Conservation (phyloP, 208 protist species). For the Leishmania arabica region DNA sequence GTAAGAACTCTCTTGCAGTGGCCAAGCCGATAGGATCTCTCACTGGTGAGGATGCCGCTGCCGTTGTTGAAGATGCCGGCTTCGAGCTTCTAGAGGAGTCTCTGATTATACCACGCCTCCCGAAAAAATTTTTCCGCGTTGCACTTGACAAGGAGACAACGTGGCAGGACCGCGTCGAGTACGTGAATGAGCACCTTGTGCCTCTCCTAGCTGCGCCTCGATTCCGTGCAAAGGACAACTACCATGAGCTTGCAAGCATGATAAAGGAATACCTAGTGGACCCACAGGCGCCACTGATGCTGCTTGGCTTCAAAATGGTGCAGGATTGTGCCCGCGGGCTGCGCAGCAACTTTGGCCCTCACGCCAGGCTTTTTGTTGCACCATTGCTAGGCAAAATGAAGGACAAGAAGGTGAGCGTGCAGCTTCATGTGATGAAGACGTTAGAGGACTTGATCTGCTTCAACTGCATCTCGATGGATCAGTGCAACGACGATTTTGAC, state of each 20-base stretch:
- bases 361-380: constrained; percentile 51
- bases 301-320: constrained; percentile 85
- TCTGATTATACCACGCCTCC: constrained; percentile 60
- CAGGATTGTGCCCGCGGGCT: constrained; percentile 77
- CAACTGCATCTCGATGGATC: constrained; percentile 81
- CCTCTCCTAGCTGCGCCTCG: constrained; percentile 66
- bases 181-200: constrained; percentile 66
- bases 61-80: constrained; percentile 46
- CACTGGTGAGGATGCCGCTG: constrained; percentile 9
- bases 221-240: constrained; percentile 77
- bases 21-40: constrained; percentile 31
- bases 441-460: constrained; percentile 77
- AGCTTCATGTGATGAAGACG: constrained; percentile 77
- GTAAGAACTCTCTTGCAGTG: background rate
- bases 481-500: constrained; percentile 87
- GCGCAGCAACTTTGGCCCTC: constrained; percentile 49
- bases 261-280: constrained; percentile 77
- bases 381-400: constrained; percentile 90
- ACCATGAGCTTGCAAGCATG: constrained; percentile 79
- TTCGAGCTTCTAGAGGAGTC: constrained; percentile 69
- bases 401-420: constrained; percentile 89
- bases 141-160: constrained; percentile 72
- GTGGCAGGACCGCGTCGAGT: constrained; percentile 79
- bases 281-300: constrained; percentile 85
- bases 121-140: constrained; percentile 72